Base-by-base conservation (phyloP, 495 filamentous ascomycete species). In the Talaromyces thailandensis region DNA sequence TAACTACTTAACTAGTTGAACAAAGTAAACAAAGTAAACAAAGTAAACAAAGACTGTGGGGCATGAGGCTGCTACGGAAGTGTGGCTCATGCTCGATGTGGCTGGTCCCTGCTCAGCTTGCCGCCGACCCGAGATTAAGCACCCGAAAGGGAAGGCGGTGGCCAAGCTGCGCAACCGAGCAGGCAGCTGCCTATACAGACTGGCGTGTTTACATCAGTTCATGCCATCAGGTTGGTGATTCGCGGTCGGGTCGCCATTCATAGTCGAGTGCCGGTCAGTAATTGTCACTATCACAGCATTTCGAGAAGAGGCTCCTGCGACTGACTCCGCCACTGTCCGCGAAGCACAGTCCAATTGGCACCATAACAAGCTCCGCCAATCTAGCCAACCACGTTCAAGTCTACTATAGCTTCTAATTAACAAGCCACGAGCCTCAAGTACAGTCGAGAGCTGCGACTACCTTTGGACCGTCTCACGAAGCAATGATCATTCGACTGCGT, bases 401-500 rank as follows among this genome's bases (percentile, higher is more conserved):
- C 11, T 48, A 48, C 43, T n/a, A 48, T 48, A 48, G 43, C 43
- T 48, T 8, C 11, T 18, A 48, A 21, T 1, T n/a, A 21, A 48
- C 40, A 9, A 45, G 6, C 40, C 40, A 45, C 14, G n/a, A 45
- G 32, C 12, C 32, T 12, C 32, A 37, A 37, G 12, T 37, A 45
- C 4, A 6, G 43, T 2, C 43, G 37, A n/a, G 37, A 52, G 50
- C 50, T 23, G 6, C 50, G 50, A 55, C 23, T 26, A 4, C 26
- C 26, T n/a, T 32, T 28, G n/a, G 4, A 55, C 51, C 3, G 23
- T 55, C 26, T 14, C 23, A 18, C 53, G 69, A 64, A 76, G 76
- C 74, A 68, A 80, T 80, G 77, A 70, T 69, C 74, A 75, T 73
- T 73, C 73, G 66, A 70, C 67, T 65, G 71, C 66, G 57, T 66